Evolutionary conservation across 2,329 filamentous ascomycete species (phyloP).

Genomic region (Apiospora malaysiana): DNA sequence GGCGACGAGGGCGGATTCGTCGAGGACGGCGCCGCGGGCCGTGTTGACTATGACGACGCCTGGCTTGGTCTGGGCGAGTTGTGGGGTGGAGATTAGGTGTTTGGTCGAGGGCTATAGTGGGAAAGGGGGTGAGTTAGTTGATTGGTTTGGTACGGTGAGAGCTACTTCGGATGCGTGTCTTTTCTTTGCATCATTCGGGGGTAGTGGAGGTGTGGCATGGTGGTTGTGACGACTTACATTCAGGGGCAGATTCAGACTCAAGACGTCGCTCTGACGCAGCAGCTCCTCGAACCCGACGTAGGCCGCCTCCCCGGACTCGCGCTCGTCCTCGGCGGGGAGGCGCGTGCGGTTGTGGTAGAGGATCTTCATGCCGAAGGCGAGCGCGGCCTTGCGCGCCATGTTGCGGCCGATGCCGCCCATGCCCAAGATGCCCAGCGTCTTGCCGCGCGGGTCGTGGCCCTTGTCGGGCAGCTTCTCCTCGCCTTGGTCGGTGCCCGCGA

Average conservation of each 20-base stretch:
- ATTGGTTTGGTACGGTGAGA: too few relatives aligned
- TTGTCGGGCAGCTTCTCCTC: slow-evolving; percentile 54
- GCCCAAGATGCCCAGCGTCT: slow-evolving; percentile 79
- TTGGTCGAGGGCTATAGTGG: slow-evolving; percentile 65
- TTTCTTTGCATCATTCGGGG: too few relatives aligned
- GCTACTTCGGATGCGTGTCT: too few relatives aligned
- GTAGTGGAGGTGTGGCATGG: too few relatives aligned
- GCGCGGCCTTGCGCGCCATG: slow-evolving; percentile 70
- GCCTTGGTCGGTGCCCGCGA: slow-evolving; percentile 37
- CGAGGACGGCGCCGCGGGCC: slow-evolving; percentile 80
- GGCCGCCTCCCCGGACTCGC: slow-evolving; percentile 47
- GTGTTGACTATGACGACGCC: slow-evolving; percentile 83
- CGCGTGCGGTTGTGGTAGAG: slow-evolving; percentile 75
- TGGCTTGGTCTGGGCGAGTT: slow-evolving; percentile 80
- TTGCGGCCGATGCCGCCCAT: slow-evolving; percentile 88
- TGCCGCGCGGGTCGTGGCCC: slow-evolving; percentile 80
- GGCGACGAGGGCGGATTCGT: slow-evolving; percentile 78
- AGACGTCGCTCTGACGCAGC: slow-evolving; percentile 71
- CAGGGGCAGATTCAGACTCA: slow-evolving; percentile 81
- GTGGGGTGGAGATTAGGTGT: slow-evolving; percentile 73
- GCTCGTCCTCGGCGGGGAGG: slow-evolving; percentile 51
- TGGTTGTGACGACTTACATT: slow-evolving; percentile 77
- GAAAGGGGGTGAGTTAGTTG: background rate
- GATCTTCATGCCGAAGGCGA: slow-evolving; percentile 76
- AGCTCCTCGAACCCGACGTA: slow-evolving; percentile 79